Evolutionary conservation across 768 basidiomycete genomes (phyloP).

Genomic region (Cubamyces sp.): DNA sequence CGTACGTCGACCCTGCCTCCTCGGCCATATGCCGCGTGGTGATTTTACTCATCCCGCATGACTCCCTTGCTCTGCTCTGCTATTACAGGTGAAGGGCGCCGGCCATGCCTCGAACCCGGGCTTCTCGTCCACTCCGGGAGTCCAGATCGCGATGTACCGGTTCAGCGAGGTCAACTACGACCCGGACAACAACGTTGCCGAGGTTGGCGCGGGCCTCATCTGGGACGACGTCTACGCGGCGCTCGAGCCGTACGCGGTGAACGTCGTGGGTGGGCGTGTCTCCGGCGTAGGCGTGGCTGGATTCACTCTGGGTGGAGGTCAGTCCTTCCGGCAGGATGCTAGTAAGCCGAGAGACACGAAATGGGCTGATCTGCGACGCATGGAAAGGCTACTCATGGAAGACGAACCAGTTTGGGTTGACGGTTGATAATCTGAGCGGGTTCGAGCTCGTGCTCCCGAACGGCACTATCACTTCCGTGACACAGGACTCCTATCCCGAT

Average conservation of each 20-base stretch:
- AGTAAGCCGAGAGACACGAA: neutral
- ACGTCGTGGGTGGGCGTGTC: slow-evolving; percentile 62
- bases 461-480: slow-evolving; percentile 46
- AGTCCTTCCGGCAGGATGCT: neutral
- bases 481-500: slow-evolving; percentile 38
- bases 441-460: slow-evolving; percentile 62
- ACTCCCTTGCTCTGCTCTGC: no score
- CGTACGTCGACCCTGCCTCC: slow-evolving; percentile 37
- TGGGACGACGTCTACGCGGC: slow-evolving; percentile 72
- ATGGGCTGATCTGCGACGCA: neutral
- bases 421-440: slow-evolving; percentile 55
- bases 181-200: slow-evolving; percentile 23
- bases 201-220: slow-evolving; percentile 47
- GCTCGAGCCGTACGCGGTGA: slow-evolving; percentile 51
- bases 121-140: slow-evolving; percentile 41
- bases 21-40: neutral
- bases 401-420: slow-evolving; percentile 63
- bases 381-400: slow-evolving; percentile 64
- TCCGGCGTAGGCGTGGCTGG: slow-evolving; percentile 46
- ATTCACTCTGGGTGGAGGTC: slow-evolving; percentile 56
- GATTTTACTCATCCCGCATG: neutral
- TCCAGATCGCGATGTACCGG: slow-evolving; percentile 39
- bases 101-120: slow-evolving; percentile 40
- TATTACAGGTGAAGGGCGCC: slow-evolving; percentile 41
- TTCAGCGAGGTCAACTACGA: slow-evolving; percentile 36